Conservation (phyloP, 1,284 basidiomycete genomes). For the Neotropicomus parvogracilis region DNA sequence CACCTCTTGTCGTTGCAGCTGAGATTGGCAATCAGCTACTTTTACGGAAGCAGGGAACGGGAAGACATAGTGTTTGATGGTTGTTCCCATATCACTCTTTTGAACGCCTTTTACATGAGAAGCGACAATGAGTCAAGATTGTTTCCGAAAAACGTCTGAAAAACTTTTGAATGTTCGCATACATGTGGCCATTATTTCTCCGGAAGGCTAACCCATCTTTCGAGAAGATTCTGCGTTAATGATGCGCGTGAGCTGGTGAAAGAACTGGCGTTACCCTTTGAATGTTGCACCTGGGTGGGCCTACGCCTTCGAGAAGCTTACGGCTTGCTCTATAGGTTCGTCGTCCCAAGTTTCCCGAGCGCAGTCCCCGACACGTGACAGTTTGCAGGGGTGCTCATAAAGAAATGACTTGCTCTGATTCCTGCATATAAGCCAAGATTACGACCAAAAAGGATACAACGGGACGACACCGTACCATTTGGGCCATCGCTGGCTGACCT, state of each 20-base stretch:
- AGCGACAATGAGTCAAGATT: slow-evolving; percentile 68
- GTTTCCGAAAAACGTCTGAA: slow-evolving; percentile 76
- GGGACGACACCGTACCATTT: too few relatives aligned
- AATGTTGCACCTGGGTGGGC: too few relatives aligned
- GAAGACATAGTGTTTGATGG: slow-evolving; percentile 62
- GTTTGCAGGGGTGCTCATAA: slow-evolving; percentile 62
- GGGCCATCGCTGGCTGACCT: too few relatives aligned
- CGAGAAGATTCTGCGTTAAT: slow-evolving; percentile 54
- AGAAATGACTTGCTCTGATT: too few relatives aligned
- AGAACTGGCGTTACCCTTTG: slow-evolving; percentile 57
- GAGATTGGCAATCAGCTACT: not conserved
- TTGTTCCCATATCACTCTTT: slow-evolving; percentile 62
- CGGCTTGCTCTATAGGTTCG: slow-evolving; percentile 59
- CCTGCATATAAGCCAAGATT: too few relatives aligned
- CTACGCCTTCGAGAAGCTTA: slow-evolving; percentile 66
- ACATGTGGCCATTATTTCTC: not conserved
- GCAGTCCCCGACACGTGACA: slow-evolving; percentile 66
- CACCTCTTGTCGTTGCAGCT: slow-evolving; percentile 73
- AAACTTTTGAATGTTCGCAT: slow-evolving; percentile 36
- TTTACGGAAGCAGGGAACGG: not conserved
- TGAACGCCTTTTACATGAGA: slow-evolving; percentile 75
- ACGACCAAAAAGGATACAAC: too few relatives aligned
- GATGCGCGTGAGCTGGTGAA: slow-evolving; percentile 3
- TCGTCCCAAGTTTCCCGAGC: slow-evolving; percentile 74
- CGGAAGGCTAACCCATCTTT: slow-evolving; percentile 53